Conservation (phyloP, 2,329 filamentous ascomycete species). For the Keithomyces neogunnii region DNA sequence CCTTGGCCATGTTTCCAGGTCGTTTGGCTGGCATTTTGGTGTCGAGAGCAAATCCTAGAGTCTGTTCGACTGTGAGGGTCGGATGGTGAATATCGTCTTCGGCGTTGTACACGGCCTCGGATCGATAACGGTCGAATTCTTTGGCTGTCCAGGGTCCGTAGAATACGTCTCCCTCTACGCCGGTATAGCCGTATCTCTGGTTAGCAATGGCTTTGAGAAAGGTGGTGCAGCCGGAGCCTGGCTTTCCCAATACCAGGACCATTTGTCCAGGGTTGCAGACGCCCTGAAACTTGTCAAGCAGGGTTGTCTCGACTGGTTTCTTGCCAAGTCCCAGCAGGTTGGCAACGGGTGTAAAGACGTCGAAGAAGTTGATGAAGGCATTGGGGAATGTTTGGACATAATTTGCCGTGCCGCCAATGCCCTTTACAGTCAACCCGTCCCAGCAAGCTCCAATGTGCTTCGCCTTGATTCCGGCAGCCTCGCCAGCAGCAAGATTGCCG, state of each 20-base stretch:
- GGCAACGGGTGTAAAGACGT: slow-evolving; percentile 58
- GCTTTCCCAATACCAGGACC: slow-evolving; percentile 73
- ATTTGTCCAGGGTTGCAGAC: slow-evolving; percentile 77
- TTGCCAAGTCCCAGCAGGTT: slow-evolving; percentile 55
- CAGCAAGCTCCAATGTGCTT: slow-evolving; percentile 77
- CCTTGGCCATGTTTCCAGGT: slow-evolving; percentile 62
- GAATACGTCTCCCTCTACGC: slow-evolving; percentile 57
- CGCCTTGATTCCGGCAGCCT: slow-evolving; percentile 67
- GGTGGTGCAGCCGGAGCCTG: slow-evolving; percentile 64
- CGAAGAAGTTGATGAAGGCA: slow-evolving; percentile 68
- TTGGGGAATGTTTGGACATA: slow-evolving; percentile 69
- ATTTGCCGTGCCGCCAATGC: slow-evolving; percentile 65
- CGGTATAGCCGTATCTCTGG: slow-evolving; percentile 49
- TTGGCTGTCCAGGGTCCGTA: slow-evolving; percentile 68
- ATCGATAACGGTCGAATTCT: slow-evolving; percentile 67
- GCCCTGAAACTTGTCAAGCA: slow-evolving; percentile 64
- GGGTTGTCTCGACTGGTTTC: slow-evolving; percentile 63
- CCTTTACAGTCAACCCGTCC: slow-evolving; percentile 68
- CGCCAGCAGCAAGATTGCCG: slow-evolving; percentile 62
- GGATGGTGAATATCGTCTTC: slow-evolving; percentile 80
- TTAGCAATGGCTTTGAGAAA: slow-evolving; percentile 63
- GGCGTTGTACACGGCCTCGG: slow-evolving; percentile 73
- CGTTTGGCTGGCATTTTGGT: slow-evolving; percentile 78
- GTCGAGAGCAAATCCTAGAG: slow-evolving; percentile 75
- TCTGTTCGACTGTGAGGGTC: slow-evolving; percentile 81